Evolutionary conservation across 768 basidiomycete genomes (phyloP).

Genomic region (Rhizopogon salebrosus): DNA sequence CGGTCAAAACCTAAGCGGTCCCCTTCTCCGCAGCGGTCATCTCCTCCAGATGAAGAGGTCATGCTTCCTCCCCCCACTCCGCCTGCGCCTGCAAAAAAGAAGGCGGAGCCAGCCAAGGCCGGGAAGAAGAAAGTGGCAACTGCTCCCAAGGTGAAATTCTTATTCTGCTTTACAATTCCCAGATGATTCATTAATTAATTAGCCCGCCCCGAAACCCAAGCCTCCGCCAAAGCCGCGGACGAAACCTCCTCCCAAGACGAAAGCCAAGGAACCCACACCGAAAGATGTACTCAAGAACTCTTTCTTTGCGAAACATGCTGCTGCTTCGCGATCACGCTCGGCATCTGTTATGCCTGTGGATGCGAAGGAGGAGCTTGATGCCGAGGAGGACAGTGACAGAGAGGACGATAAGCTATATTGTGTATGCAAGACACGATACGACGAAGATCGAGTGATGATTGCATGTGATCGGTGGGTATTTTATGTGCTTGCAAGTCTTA

Average conservation of each 20-base stretch:
- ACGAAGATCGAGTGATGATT: constrained; percentile 88
- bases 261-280: constrained; percentile 11
- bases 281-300: constrained; percentile 11
- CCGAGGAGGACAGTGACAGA: constrained; percentile 37
- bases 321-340: constrained; percentile 56
- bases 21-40: constrained; percentile 7
- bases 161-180: not conserved
- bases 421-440: constrained; percentile 81
- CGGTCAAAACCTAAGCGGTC: constrained; percentile 6
- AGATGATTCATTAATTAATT: not conserved
- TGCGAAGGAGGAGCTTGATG: constrained; percentile 43
- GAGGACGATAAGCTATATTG: constrained; percentile 72
- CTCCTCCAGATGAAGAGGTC: constrained; percentile 7
- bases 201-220: constrained; percentile 23
- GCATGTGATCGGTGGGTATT: constrained; percentile 79
- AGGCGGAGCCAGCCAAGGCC: constrained; percentile 7
- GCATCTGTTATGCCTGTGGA: constrained; percentile 61
- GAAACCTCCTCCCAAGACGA: constrained; percentile 27
- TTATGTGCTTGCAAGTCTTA: not conserved
- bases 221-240: constrained; percentile 26
- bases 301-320: constrained; percentile 12
- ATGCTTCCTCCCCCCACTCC: constrained; percentile 10
- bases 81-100: not conserved
- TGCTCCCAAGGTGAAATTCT: constrained; percentile 15
- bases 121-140: constrained; percentile 33